These are phyloP conservation scores for Lactuca sativa DNA, from an alignment of 129 eudicot species.

Conservation along the genomic window DNA sequence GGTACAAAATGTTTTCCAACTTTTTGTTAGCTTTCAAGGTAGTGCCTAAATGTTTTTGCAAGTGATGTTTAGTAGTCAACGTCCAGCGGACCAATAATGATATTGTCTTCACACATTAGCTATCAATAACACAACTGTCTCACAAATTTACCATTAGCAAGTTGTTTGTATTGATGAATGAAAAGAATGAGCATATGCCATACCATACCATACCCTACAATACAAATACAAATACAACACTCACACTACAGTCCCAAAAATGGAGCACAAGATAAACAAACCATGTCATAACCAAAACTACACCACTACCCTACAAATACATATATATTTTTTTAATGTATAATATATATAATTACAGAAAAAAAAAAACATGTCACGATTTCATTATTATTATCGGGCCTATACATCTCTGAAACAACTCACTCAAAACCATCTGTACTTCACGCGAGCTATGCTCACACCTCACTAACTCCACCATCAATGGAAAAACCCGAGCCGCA, in stretches of 20 bases:
- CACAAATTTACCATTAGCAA: neutral
- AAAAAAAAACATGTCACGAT: conserved; percentile 29
- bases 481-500: conserved; percentile 54
- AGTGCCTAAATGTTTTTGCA: no score
- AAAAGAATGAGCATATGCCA: conserved; percentile 7
- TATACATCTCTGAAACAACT: conserved; percentile 71
- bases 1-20: no score
- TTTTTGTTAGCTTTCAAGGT: no score
- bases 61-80: no score
- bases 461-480: conserved; percentile 80
- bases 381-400: conserved; percentile 74
- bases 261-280: conserved; percentile 16
- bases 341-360: conserved; percentile 8
- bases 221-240: conserved; percentile 16
- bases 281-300: conserved; percentile 18
- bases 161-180: conserved; percentile 15
- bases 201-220: conserved; percentile 4
- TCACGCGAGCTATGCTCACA: conserved; percentile 89
- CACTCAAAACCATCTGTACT: conserved; percentile 66
- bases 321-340: conserved; percentile 6
- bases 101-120: no score
- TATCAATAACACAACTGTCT: no score
- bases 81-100: no score
- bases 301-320: conserved; percentile 23
- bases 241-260: conserved; percentile 28